These are phyloP conservation scores for Wolfiporia cocos DNA, from an alignment of 1,284 basidiomycete species.

Conservation along the genomic window DNA sequence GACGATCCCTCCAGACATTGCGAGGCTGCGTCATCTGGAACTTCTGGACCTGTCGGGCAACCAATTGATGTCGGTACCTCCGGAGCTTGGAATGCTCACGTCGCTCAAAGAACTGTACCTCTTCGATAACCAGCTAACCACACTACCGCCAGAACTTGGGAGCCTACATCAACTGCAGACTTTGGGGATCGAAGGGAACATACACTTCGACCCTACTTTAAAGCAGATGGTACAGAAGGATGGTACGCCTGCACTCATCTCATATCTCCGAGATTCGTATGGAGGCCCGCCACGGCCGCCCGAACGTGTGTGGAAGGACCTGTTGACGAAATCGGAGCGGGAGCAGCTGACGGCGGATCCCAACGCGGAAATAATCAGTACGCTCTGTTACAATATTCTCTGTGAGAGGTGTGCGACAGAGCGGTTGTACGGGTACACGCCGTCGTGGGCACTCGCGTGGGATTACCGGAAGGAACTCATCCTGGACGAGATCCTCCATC, in stretches of 20 bases:
- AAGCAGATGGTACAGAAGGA: conserved; percentile 89
- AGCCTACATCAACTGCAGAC: conserved; percentile 91
- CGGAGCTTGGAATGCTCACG: conserved; percentile 90
- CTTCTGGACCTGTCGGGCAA: conserved; percentile 94
- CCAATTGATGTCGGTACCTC: conserved; percentile 72
- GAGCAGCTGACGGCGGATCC: conserved; percentile 52
- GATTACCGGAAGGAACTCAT: conserved; percentile 92
- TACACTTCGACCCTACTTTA: conserved; percentile 77
- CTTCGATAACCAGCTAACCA: conserved; percentile 91
- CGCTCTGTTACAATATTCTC: conserved; percentile 93
- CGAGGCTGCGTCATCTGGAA: conserved; percentile 82
- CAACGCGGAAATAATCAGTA: conserved; percentile 67
- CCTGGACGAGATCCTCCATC: conserved; percentile 79
- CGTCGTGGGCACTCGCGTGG: conserved; percentile 94
- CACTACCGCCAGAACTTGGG: conserved; percentile 85
- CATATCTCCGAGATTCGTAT: conserved; percentile 85
- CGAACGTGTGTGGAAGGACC: conserved; percentile 76
- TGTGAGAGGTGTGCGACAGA: conserved; percentile 91
- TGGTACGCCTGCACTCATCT: conserved; percentile 84
- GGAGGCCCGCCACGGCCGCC: conserved; percentile 82
- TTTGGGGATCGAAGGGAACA: conserved; percentile 94
- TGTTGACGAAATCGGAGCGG: conserved; percentile 67
- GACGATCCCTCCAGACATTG: conserved; percentile 78
- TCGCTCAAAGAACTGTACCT: conserved; percentile 89
- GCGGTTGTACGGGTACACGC: conserved; percentile 94